Base-by-base conservation (phyloP, 805 yeast species). In the Helenozyma baotianmanensis region DNA sequence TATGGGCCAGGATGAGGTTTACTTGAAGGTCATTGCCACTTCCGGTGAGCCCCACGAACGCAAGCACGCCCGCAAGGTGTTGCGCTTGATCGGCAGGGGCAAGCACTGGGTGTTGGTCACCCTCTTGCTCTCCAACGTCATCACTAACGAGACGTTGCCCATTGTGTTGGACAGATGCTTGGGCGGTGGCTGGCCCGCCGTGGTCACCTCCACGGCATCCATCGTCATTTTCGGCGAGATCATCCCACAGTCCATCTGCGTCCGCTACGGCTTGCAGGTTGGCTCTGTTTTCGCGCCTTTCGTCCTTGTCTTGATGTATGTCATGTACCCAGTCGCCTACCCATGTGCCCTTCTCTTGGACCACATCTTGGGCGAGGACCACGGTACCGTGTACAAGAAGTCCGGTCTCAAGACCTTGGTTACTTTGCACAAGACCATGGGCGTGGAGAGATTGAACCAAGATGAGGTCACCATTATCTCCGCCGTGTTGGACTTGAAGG, bases 131-230 rank as follows among this genome's bases (percentile, higher is more conserved):
- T 76, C 87, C 6, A 89, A 89, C 51, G 97, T 89, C 29, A 85
- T 89, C 54, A 89, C 97, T 27, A 89, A 89, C 56, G 97, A 90
- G 58, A 82, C 96, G 2, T 70, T 90, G 39, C 98, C 98, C 1
- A 90, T 90, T 47, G 95, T 90, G 14, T 70, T 92, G 38, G 97
- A 90, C 56, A 72, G 94, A 35, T 82, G 90, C 48, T 72, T 92
- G 10, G 97, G 97, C 29, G 97, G 97, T 26, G 98, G 98, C 1
- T 82, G 95, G 83, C 89, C 92, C 10, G 98, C 98, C 1, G 96
- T 90, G 23, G 85, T 88, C 10, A 74, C 88, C 9, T 81, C 97
- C n/a, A 89, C 98, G 0, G 89, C 83, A 3, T 76, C 89, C 16
- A 90, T 90, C 53, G 97, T 90, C 31, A 74, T 90, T 9, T 90